Evolutionary conservation across 306 rosid species (phyloP).

Genomic region (Prunus padus): DNA sequence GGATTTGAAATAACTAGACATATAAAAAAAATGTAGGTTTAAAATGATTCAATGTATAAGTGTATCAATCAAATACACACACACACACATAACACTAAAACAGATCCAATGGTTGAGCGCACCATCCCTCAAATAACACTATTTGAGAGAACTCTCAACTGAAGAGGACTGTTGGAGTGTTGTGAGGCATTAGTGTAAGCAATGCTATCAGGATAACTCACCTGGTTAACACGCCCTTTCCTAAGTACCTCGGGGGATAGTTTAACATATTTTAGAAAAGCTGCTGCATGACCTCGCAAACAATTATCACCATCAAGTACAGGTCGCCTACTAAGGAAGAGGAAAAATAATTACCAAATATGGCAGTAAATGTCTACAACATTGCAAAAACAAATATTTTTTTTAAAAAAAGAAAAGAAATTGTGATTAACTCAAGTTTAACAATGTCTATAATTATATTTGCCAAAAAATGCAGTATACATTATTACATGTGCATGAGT

Average conservation of each 20-base stretch:
- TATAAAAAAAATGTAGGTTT: not conserved
- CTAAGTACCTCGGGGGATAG: conserved; percentile 77
- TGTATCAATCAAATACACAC: not conserved
- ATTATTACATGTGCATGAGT: conserved; percentile 26
- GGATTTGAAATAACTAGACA: not conserved
- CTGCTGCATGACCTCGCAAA: conserved; percentile 97
- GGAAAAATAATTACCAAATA: conserved; percentile 21
- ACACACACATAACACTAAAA: no score
- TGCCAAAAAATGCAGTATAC: conserved; percentile 3
- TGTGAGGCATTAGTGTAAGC: not conserved
- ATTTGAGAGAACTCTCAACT: no score
- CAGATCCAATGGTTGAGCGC: no score
- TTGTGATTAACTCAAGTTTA: not conserved
- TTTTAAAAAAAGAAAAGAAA: no score
- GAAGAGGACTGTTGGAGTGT: no score
- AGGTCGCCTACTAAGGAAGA: conserved; percentile 56
- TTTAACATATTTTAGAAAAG: conserved; percentile 67
- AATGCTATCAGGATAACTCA: conserved; percentile 20
- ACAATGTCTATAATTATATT: not conserved
- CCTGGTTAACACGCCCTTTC: conserved; percentile 90
- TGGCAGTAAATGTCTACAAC: not conserved
- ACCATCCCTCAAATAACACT: no score
- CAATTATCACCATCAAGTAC: conserved; percentile 86
- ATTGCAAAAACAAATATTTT: not conserved
- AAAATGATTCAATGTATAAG: not conserved